Conservation (phyloP, 805 yeast species). For the Hanseniaspora singularis region DNA sequence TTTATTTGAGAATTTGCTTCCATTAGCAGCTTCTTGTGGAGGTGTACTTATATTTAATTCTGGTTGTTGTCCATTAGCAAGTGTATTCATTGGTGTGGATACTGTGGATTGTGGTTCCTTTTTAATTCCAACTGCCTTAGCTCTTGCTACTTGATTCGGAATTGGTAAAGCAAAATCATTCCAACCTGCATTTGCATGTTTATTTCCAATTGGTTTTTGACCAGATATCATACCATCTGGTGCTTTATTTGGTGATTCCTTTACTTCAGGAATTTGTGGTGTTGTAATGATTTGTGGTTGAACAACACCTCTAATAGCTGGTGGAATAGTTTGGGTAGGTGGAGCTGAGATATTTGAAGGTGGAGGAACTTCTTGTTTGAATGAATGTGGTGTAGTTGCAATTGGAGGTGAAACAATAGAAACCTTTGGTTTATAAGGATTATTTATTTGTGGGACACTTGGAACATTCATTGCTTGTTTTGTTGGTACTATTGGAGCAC, state of each 20-base stretch:
- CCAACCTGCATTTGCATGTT: constrained; percentile 31
- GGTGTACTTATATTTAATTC: constrained; percentile 2
- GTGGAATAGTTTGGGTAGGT: constrained; percentile 20
- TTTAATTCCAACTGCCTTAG: constrained; percentile 31
- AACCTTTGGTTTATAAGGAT: constrained; percentile 14
- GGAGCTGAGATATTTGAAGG: constrained; percentile 16
- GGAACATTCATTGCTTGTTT: not conserved
- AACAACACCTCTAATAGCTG: constrained; percentile 15
- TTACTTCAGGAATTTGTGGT: constrained; percentile 26
- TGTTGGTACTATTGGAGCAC: not conserved
- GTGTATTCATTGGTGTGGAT: not conserved
- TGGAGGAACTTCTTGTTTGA: constrained; percentile 17
- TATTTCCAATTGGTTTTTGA: constrained; percentile 29
- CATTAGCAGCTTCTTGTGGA: not conserved
- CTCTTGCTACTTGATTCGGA: constrained; percentile 25
- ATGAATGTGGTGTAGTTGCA: constrained; percentile 13
- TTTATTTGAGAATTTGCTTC: no score
- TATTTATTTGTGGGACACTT: constrained; percentile 1
- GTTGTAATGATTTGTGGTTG: constrained; percentile 17
- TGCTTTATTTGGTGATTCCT: constrained; percentile 27
- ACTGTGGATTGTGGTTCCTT: constrained; percentile 17
- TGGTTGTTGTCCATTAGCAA: no score
- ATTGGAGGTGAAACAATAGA: constrained; percentile 5
- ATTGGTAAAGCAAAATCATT: constrained; percentile 28
- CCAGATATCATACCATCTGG: constrained; percentile 30